Conservation (phyloP, 306 rosid species). For the apple (Malus domestica) region ASM211411v1 NC_041794.1:30753001-30753500, state of each 20-base stretch:
- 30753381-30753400: not conserved
- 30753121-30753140: too few species aligned
- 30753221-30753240: not conserved
- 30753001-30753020: too few species aligned
- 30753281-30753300: conserved; percentile 6
- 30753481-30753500: fast-evolving
- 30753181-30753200: not conserved
- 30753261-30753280: not conserved
- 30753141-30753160: too few species aligned
- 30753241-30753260: not conserved
- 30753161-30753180: not conserved
- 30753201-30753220: not conserved
- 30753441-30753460: too few species aligned
- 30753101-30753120: too few species aligned
- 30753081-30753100: too few species aligned
- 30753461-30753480: not conserved
- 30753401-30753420: not conserved
- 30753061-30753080: too few species aligned
- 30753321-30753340: not conserved
- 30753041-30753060: too few species aligned
- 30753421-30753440: not conserved
- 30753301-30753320: not conserved
- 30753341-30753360: not conserved
- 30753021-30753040: too few species aligned
- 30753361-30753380: not conserved